Percentiles rank a stretch among this genome's conserved stretches.
These are phyloP conservation scores for Pyrenophora seminiperda DNA, from an alignment of 2,329 filamentous ascomycete species.

Conservation along the genomic window DNA sequence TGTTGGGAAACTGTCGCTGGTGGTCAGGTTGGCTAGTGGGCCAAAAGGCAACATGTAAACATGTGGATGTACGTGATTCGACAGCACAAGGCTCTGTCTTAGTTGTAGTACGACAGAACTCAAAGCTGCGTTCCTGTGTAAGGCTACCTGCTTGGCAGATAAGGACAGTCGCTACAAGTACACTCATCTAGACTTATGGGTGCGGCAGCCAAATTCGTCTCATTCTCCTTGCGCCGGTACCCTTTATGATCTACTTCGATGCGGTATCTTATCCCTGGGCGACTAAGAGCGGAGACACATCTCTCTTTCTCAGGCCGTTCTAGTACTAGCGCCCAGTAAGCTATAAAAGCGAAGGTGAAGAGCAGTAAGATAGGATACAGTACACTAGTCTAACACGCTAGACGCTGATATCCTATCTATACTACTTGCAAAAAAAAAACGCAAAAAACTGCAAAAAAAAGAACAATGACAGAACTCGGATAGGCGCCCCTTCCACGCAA, in stretches of 20 bases:
- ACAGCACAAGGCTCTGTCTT: conserved; percentile 19
- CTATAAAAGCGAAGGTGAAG: no score
- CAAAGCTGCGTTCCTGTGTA: background rate
- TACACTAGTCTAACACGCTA: no score
- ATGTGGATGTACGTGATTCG: conserved; percentile 21
- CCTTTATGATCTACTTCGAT: background rate
- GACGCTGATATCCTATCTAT: no score
- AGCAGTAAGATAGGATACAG: no score
- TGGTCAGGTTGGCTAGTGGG: no score
- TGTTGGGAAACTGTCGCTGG: no score
- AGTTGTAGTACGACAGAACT: conserved; percentile 18
- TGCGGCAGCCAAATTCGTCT: conserved; percentile 12
- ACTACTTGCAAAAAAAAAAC: no score
- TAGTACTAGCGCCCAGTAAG: no score
- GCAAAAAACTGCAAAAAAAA: no score
- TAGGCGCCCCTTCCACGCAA: no score
- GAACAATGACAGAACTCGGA: no score
- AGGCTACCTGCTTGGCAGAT: background rate
- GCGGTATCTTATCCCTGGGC: conserved; percentile 23
- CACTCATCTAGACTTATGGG: conserved; percentile 9
- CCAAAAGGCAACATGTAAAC: conserved; percentile 10
- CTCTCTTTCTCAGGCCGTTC: no score
- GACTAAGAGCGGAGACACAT: background rate
- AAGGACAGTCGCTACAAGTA: conserved; percentile 8
- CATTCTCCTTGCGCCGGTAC: conserved; percentile 2